These are phyloP conservation scores for Hansenula sp. DNA, from an alignment of 1,139 yeast genomes.

Conservation along the genomic window DNA sequence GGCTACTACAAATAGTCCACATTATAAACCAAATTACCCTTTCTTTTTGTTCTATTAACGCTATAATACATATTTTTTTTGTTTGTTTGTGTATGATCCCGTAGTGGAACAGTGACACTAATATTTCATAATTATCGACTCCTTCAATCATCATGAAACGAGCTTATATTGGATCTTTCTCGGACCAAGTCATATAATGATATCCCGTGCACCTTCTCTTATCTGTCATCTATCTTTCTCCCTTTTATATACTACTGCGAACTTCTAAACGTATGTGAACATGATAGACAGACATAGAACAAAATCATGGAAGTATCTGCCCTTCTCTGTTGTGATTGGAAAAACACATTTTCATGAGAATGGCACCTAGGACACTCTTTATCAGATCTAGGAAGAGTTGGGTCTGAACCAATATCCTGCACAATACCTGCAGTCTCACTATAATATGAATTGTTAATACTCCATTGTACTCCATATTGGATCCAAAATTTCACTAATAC, in stretches of 20 bases:
- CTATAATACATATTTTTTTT: no score
- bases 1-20: no score
- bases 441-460: conserved; percentile 19
- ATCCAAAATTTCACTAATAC: background rate
- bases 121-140: no score
- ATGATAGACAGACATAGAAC: conserved; percentile 86
- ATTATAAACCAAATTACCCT: no score
- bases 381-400: conserved; percentile 92
- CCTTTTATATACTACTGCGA: conserved; percentile 6
- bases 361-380: conserved; percentile 90
- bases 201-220: no score
- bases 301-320: conserved; percentile 95
- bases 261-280: conserved; percentile 61
- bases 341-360: conserved; percentile 88
- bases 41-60: no score
- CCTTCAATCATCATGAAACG: no score
- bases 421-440: conserved; percentile 98
- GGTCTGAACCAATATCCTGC: conserved; percentile 93
- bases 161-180: no score
- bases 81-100: no score
- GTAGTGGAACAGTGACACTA: no score
- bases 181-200: no score
- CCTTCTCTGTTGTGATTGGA: conserved; percentile 92
- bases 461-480: no score
- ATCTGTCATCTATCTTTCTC: background rate